Evolutionary conservation across 768 basidiomycete genomes (phyloP).

Genomic region (Pholiota conissans): DNA sequence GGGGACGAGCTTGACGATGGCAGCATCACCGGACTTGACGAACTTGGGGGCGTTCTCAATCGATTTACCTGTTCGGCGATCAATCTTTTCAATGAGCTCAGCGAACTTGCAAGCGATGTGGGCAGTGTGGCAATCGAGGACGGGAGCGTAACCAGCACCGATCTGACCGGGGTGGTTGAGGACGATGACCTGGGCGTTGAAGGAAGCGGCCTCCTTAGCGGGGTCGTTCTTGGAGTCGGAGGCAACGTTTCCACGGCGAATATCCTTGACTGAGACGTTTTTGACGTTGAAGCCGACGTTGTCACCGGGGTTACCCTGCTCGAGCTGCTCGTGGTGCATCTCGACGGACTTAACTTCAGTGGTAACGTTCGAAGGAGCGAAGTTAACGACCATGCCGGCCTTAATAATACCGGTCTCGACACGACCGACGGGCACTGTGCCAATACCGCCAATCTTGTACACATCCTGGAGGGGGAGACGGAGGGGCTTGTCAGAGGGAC

Average conservation of each 20-base stretch:
- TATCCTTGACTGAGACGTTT: conserved; percentile 99
- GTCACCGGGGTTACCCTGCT: conserved; percentile 93
- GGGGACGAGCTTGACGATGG: conserved; percentile 96
- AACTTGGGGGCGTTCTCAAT: conserved; percentile 91
- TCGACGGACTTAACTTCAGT: conserved; percentile 99
- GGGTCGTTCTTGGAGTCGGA: conserved; percentile 99
- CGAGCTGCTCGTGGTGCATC: conserved; percentile 99
- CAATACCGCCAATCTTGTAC: conserved; percentile 99
- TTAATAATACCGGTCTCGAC: conserved; percentile 99
- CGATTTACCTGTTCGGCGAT: conserved; percentile 95
- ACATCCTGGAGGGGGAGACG: conserved; percentile 99
- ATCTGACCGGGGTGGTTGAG: conserved; percentile 99
- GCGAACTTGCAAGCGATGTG: conserved; percentile 99
- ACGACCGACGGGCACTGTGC: conserved; percentile 99
- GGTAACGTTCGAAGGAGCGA: conserved; percentile 96
- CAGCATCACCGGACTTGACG: conserved; percentile 99
- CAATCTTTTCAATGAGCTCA: conserved; percentile 98
- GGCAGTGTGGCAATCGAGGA: conserved; percentile 99
- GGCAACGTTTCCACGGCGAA: conserved; percentile 98
- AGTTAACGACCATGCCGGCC: conserved; percentile 98
- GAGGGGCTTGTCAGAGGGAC: conserved; percentile 99
- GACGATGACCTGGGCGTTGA: conserved; percentile 99
- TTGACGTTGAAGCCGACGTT: conserved; percentile 99
- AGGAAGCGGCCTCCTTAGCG: conserved; percentile 97
- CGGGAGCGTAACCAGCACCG: conserved; percentile 97